These are phyloP conservation scores for Neurospora tetrasperma DNA, from an alignment of 495 filamentous ascomycete genomes.

Conservation along the genomic window DNA sequence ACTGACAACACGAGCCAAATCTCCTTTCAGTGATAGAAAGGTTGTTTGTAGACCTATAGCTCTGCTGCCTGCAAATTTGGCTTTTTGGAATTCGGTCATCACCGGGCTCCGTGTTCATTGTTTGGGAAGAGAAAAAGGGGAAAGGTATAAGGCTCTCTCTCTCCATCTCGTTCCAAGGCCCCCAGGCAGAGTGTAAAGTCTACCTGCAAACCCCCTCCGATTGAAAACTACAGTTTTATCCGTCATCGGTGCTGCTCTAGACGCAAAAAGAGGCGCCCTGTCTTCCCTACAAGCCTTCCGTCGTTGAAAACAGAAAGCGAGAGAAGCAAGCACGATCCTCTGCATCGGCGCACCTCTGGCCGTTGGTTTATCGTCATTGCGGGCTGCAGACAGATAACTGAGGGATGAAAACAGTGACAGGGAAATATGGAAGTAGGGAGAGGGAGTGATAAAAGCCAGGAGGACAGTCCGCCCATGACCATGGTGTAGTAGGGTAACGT, in stretches of 20 bases:
- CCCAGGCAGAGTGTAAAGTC: conserved; percentile 8
- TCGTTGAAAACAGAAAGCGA: neutral
- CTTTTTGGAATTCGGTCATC: conserved; percentile 53
- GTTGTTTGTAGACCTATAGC: conserved; percentile 9
- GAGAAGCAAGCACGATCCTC: neutral
- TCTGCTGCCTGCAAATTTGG: conserved; percentile 53
- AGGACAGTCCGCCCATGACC: neutral
- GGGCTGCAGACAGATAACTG: neutral
- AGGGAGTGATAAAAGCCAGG: neutral
- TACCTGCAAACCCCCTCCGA: conserved; percentile 33
- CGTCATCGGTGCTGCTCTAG: conserved; percentile 29
- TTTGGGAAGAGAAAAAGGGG: neutral
- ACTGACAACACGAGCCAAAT: conserved; percentile 35
- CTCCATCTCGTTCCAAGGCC: conserved; percentile 1
- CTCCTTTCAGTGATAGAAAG: conserved; percentile 2
- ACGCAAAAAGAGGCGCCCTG: neutral
- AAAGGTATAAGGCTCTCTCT: conserved; percentile 1
- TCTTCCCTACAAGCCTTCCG: neutral
- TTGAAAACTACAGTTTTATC: conserved; percentile 45
- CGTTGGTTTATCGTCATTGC: conserved; percentile 15
- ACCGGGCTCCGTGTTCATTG: conserved; percentile 32
- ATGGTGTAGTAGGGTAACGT: neutral
- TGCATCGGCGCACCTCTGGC: conserved; percentile 11
- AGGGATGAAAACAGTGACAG: neutral
- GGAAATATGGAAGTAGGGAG: neutral